Conservation (phyloP, 192 early-diverging fungal species). For the Entophlyctis luteolus region DNA sequence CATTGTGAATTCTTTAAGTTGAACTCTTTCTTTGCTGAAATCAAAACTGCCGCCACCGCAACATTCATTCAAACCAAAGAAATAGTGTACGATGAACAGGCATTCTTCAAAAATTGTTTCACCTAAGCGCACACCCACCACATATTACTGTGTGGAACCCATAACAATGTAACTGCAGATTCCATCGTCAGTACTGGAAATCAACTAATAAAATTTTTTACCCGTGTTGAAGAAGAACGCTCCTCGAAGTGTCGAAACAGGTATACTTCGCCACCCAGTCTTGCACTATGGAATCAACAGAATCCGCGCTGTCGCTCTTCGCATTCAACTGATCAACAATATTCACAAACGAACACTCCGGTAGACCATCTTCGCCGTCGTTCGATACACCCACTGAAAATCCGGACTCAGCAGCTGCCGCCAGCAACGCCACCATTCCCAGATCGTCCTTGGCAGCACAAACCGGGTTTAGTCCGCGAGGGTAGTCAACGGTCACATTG, state of each 20-base stretch:
- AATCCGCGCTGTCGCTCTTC: background rate
- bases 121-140: background rate
- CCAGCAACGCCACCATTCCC: background rate
- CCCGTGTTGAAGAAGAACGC: slow-evolving; percentile 11
- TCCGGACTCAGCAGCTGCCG: background rate
- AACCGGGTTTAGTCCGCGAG: too few species aligned
- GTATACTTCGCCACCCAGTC: slow-evolving; percentile 20
- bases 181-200: background rate
- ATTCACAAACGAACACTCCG: background rate
- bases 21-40: too few species aligned
- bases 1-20: too few species aligned
- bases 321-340: background rate
- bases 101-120: too few species aligned
- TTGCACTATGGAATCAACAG: background rate
- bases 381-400: slow-evolving; percentile 1
- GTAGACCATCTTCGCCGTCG: background rate
- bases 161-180: background rate
- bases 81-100: too few species aligned
- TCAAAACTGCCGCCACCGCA: too few species aligned
- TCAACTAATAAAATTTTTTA: background rate
- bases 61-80: too few species aligned
- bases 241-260: background rate
- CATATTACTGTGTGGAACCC: background rate
- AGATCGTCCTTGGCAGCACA: background rate
- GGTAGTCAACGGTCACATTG: background rate